Evolutionary conservation across 2,329 filamentous ascomycete species (phyloP), one percentile per base, ranked within the genome.

Genomic region (Alternaria infectoria): DNA sequence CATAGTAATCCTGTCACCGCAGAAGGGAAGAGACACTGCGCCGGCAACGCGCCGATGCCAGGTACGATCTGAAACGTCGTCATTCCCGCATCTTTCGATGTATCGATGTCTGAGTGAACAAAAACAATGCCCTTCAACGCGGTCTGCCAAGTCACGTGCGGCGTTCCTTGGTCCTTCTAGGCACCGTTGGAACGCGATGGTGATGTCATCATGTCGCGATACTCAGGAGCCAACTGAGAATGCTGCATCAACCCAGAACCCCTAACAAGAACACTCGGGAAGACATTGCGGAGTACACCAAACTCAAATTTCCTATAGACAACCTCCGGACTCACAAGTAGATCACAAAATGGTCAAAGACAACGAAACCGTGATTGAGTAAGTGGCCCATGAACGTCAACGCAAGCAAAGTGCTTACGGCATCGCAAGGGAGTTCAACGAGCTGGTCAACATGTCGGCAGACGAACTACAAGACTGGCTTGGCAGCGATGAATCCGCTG

Each of bases 361-460:
- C 72, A 80, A 81, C 50, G 77, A 83, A 36, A 86, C 83, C 46
- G 83, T 86, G 54, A 85, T 86, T 67, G 68, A 83, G 83, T 84
- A 67, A 66, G 73, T 51, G 25, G 47, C 36, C 23, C 61, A 40
- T 40, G 36, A 40, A 11, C 19, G 9, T 17, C 11, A 36, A 32
- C 9, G 40, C 55, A 32, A 21, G 23, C 19, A 7, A 56, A 46
- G 17, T 47, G 54, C 30, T 52, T 43, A 61, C 26, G 15, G 11
- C 19, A 15, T n/a, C 65, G 84, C 85, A 54, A 45, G 54, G 45
- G 88, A 91, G 73, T 91, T 90, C 82, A 90, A 90, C 65, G 83
- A 87, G 43, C 78, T 90, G 50, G 87, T 91, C 75, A 91, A 91
- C 76, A 90, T 91, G 88, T 85, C 83, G 11, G 81, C 87, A 2